Base-by-base conservation (phyloP, 192 early-diverging fungal genomes). In the Diversispora epigaea region DNA sequence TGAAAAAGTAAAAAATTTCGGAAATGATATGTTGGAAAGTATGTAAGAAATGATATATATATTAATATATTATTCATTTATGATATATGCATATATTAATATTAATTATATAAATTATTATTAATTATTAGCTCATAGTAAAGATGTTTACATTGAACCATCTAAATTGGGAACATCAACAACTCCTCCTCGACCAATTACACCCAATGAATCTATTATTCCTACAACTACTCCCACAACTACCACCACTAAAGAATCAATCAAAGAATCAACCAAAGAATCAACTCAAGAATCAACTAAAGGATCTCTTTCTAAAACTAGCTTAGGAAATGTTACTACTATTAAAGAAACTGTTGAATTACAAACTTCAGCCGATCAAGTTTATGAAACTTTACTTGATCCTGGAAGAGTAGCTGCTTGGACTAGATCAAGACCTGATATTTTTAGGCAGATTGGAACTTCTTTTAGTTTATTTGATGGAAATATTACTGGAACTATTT, bases 321-420 rank as follows among this genome's bases (percentile, higher is more conserved):
- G 77, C 19, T 78, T 77, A 21, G 80, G 86, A 69, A 89, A 89
- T 70, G 91, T 87, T 2, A 89, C 90, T 5, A 89, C 82, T 15
- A 80, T 95, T 45, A 86, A 84, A 39, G 90, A 94, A 76, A 88
- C 85, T 40, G 80, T 93, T 44, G 95, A 97, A 77, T 92, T 98
- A 76, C 87, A 91, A 79, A 90, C 92, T 57, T 90, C 92, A 44
- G 90, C 92, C 0, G 78, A 81, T 14, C 94, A 96, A 66, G 68
- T 98, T 17, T 97, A 89, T 80, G 89, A 89, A 58, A 88, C 90
- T 3, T 85, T 97, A n/a, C 81, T 94, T 43, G 91, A 98, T 79
- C 80, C 84, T 43, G 84, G 83, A 45, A 84, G 91, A 14, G 92
- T 93, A 47, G 74, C 81, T 5, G 85, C 84, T 39, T 98, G 96